phyloP scores from a whole-genome alignment of 139 green algal species.

The Picochlorum sp. region DNA sequence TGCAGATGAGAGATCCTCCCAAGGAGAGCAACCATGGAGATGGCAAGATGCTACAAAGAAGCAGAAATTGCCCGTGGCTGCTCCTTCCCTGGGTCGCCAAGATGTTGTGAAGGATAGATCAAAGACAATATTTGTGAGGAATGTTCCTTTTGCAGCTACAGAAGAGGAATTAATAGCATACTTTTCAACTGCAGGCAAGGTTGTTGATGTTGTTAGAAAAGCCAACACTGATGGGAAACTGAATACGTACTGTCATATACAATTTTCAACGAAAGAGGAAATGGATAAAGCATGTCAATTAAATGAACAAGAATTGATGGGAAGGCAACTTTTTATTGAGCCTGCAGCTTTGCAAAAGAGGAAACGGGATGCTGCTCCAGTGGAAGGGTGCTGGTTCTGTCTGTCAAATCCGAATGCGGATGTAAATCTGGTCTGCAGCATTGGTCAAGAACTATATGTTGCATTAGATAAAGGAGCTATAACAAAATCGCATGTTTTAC shows the following conservation, averaged over 20 bases:
- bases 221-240: constrained; percentile 32
- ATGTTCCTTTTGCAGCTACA: constrained; percentile 56
- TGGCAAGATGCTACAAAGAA: constrained; percentile 44
- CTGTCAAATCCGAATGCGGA: constrained; percentile 55
- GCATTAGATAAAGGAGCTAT: constrained; percentile 80
- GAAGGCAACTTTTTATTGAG: constrained; percentile 47
- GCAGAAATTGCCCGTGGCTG: constrained; percentile 18
- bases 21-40: constrained; percentile 32
- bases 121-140: constrained; percentile 61
- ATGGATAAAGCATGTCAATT: constrained; percentile 46
- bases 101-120: constrained; percentile 52
- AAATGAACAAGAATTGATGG: constrained; percentile 43
- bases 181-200: constrained; percentile 54
- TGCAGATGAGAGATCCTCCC: constrained; percentile 1
- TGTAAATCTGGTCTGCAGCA: constrained; percentile 44
- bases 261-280: constrained; percentile 47
- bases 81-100: constrained; percentile 21
- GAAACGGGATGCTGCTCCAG: constrained; percentile 22
- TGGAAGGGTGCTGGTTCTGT: constrained; percentile 83
- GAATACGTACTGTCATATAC: constrained; percentile 48
- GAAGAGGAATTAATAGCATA: constrained; percentile 58
- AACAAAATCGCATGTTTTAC: constrained; percentile 61
- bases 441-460: constrained; percentile 71
- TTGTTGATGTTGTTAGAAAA: constrained; percentile 49
- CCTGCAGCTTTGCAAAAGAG: constrained; percentile 9